A percentile compares a stretch with the other conserved stretches of the same genome.
Conservation (phyloP, 75 land plant genomes). For the Cryptomeria japonica region DNA sequence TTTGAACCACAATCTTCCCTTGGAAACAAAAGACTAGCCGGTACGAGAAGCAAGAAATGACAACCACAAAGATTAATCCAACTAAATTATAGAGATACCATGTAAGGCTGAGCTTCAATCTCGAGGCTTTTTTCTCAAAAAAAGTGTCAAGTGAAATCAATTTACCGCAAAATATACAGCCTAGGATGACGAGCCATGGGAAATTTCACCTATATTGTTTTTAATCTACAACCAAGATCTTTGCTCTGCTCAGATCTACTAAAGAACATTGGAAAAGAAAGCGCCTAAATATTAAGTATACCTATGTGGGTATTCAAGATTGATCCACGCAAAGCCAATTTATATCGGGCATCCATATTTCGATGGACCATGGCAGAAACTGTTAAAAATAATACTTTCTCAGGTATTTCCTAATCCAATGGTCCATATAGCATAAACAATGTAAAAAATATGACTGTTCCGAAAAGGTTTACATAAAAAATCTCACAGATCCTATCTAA, state of each 20-base stretch:
- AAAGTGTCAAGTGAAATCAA: conserved; percentile 4
- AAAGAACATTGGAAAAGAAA: not conserved
- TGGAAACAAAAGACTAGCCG: not conserved
- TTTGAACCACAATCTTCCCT: not conserved
- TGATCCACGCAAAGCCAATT: not conserved
- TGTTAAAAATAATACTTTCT: not conserved
- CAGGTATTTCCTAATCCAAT: not conserved
- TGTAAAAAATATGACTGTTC: not conserved
- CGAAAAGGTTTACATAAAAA: not conserved
- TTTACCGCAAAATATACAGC: not conserved
- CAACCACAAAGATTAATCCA: not conserved
- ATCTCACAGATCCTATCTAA: not conserved
- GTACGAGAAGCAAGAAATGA: not conserved
- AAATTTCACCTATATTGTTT: not conserved
- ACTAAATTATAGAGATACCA: not conserved
- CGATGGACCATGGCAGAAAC: not conserved
- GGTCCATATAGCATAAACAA: not conserved
- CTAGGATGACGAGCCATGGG: not conserved
- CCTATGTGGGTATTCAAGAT: not conserved
- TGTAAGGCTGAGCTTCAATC: not conserved
- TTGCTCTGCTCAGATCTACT: not conserved
- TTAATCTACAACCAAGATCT: conserved; percentile 5
- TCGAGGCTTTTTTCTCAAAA: not conserved
- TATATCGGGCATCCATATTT: not conserved
- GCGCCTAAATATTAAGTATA: not conserved